A percentile compares a stretch with the other conserved stretches of the same genome.
phyloP scores from a whole-genome alignment of 169 alveolate genomes.

The Cryptosporidium sp. region DNA sequence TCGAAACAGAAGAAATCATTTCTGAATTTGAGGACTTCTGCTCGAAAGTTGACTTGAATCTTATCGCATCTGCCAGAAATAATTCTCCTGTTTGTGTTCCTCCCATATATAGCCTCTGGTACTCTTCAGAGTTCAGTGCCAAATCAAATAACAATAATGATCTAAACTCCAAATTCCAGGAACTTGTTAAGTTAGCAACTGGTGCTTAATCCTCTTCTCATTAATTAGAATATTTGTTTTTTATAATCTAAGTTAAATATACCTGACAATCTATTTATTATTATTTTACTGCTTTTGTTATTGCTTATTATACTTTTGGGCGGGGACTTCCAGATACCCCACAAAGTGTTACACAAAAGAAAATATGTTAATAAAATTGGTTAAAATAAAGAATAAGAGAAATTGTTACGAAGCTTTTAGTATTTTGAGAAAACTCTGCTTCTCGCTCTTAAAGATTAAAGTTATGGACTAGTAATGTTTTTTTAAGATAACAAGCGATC shows the following conservation, averaged over 20 bases:
- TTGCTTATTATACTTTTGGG: conserved; percentile 1
- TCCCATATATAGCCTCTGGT: not conserved
- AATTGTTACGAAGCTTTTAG: not conserved
- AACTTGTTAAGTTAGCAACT: conserved; percentile 3
- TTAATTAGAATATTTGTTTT: not conserved
- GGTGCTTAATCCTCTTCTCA: not conserved
- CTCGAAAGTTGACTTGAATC: not conserved
- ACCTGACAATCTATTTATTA: not conserved
- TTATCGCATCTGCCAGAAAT: not conserved
- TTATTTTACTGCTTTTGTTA: not conserved
- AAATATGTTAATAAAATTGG: not conserved
- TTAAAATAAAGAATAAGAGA: too few species aligned
- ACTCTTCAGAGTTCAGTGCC: not conserved
- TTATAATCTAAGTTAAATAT: not conserved
- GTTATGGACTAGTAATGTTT: not conserved
- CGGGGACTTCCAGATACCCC: conserved; percentile 21
- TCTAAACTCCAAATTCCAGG: not conserved
- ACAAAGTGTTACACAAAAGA: not conserved
- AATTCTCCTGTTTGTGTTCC: not conserved
- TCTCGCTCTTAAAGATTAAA: too few species aligned
- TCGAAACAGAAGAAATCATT: not conserved
- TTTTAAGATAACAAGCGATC: not conserved
- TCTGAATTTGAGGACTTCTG: not conserved
- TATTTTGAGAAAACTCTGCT: too few species aligned
- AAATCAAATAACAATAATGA: not conserved